A percentile compares a stretch with the other conserved stretches of the same genome.
phyloP scores from a whole-genome alignment of 2,329 filamentous ascomycete genomes.

The Paraphoma sp. region DNA sequence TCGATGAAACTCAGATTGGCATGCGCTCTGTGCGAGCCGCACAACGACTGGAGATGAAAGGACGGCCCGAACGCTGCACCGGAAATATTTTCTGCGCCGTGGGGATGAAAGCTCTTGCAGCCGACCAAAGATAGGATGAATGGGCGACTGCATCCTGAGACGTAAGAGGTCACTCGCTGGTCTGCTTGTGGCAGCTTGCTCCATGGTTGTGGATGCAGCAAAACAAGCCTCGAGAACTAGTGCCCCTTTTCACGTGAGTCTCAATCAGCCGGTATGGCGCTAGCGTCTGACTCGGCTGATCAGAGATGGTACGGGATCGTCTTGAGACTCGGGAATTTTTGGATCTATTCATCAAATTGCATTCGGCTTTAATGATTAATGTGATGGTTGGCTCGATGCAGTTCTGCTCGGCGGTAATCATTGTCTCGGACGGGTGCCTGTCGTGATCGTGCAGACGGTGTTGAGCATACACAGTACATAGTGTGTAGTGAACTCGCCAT shows the following conservation, averaged over 20 bases:
- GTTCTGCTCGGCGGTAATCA: slow-evolving; percentile 24
- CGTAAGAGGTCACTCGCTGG: slow-evolving; percentile 15
- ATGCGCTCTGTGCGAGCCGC: slow-evolving; percentile 29
- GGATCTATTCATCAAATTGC: slow-evolving; percentile 23
- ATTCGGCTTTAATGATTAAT: not conserved
- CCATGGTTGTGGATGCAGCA: slow-evolving; percentile 16
- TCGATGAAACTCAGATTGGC: slow-evolving; percentile 20
- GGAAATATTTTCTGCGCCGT: slow-evolving; percentile 15
- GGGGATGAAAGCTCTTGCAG: slow-evolving; percentile 4
- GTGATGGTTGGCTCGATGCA: slow-evolving; percentile 24
- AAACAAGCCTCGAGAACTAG: slow-evolving; percentile 2
- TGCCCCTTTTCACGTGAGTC: slow-evolving; percentile 40
- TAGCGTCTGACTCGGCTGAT: slow-evolving; percentile 43
- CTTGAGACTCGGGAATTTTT: slow-evolving; percentile 23
- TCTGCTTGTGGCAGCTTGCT: slow-evolving; percentile 16
- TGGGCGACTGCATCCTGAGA: slow-evolving; percentile 33
- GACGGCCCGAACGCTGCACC: slow-evolving; percentile 7
- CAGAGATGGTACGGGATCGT: slow-evolving; percentile 22
- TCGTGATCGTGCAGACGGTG: slow-evolving; percentile 28
- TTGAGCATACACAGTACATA: slow-evolving; percentile 16
- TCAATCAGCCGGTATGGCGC: slow-evolving; percentile 29
- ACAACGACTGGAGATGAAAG: slow-evolving; percentile 29
- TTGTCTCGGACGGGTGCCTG: slow-evolving; percentile 20
- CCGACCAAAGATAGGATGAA: slow-evolving; percentile 5
- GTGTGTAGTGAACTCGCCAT: slow-evolving; percentile 2